Conservation (phyloP, 2,329 filamentous ascomycete genomes). For the Phaeosphaeriaceae sp. region DNA sequence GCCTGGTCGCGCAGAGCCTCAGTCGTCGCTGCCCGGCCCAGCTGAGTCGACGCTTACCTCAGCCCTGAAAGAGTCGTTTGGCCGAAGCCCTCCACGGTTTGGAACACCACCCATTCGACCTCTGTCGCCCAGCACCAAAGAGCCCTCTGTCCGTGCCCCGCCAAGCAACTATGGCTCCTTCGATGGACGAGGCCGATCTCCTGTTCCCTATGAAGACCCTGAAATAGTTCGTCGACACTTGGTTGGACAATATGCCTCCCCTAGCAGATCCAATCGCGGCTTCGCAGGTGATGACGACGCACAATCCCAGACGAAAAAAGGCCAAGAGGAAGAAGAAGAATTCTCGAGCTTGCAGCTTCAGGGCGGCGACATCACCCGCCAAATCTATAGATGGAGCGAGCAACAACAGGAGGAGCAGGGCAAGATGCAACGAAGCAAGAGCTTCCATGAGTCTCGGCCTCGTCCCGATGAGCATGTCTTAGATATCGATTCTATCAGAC, state of each 20-base stretch:
- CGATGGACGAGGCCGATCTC: constrained; percentile 66
- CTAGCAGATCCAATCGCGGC: constrained; percentile 41
- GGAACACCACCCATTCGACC: constrained; percentile 63
- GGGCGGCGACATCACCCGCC: constrained; percentile 90
- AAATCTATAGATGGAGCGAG: constrained; percentile 96
- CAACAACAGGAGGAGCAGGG: constrained; percentile 73
- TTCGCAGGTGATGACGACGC: constrained; percentile 33
- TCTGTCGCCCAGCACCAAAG: constrained; percentile 60
- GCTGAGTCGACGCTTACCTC: constrained; percentile 88
- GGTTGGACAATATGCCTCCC: constrained; percentile 60
- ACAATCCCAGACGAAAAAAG: constrained; percentile 52
- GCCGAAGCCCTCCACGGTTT: constrained; percentile 71
- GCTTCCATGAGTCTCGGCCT: constrained; percentile 79
- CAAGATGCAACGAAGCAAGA: constrained; percentile 79
- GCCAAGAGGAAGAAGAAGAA: constrained; percentile 64
- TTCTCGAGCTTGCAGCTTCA: constrained; percentile 94
- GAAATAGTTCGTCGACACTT: constrained; percentile 90
- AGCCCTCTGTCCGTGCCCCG: constrained; percentile 59
- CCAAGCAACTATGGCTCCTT: constrained; percentile 86
- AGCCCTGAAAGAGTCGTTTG: constrained; percentile 78
- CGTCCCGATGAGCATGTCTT: constrained; percentile 80
- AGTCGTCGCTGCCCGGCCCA: constrained; percentile 72
- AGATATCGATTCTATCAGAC: constrained; percentile 88
- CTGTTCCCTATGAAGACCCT: constrained; percentile 79
- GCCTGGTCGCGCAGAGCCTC: constrained; percentile 62